These are phyloP conservation scores for Onygenales sp. DNA, from an alignment of 2,329 filamentous ascomycete species.

Conservation along the genomic window DNA sequence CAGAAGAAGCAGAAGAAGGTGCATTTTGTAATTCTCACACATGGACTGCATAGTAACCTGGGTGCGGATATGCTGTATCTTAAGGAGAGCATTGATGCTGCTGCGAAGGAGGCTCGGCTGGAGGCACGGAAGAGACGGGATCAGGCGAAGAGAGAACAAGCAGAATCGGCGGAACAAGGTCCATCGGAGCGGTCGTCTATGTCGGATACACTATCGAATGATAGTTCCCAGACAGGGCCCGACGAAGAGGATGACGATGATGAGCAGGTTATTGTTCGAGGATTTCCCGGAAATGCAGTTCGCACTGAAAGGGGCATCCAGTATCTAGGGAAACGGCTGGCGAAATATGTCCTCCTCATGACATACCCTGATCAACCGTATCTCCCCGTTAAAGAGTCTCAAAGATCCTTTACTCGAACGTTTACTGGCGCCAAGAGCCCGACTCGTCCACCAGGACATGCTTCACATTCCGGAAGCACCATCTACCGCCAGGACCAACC, in stretches of 20 bases:
- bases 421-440: slow-evolving; percentile 34
- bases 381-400: slow-evolving; percentile 53
- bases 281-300: slow-evolving; percentile 81
- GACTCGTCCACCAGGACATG: slow-evolving; percentile 20
- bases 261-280: slow-evolving; percentile 72
- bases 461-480: slow-evolving; percentile 42
- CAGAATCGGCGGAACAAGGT: background rate
- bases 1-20: slow-evolving; percentile 62
- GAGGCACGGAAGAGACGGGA: slow-evolving; percentile 52
- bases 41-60: slow-evolving; percentile 91
- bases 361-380: slow-evolving; percentile 93
- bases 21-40: slow-evolving; percentile 84
- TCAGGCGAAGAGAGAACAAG: slow-evolving; percentile 23
- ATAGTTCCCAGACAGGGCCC: slow-evolving; percentile 1
- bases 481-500: slow-evolving; percentile 42
- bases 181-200: background rate
- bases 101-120: slow-evolving; percentile 62
- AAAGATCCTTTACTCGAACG: slow-evolving; percentile 39
- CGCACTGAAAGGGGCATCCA: slow-evolving; percentile 93
- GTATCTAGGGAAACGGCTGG: slow-evolving; percentile 88
- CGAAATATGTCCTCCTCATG: slow-evolving; percentile 79
- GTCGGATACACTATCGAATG: slow-evolving; percentile 6
- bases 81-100: slow-evolving; percentile 91
- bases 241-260: slow-evolving; percentile 34
- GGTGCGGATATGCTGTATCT: slow-evolving; percentile 94